phyloP scores from a whole-genome alignment of 305 asterid genomes.

The Plantago coronopus region DNA sequence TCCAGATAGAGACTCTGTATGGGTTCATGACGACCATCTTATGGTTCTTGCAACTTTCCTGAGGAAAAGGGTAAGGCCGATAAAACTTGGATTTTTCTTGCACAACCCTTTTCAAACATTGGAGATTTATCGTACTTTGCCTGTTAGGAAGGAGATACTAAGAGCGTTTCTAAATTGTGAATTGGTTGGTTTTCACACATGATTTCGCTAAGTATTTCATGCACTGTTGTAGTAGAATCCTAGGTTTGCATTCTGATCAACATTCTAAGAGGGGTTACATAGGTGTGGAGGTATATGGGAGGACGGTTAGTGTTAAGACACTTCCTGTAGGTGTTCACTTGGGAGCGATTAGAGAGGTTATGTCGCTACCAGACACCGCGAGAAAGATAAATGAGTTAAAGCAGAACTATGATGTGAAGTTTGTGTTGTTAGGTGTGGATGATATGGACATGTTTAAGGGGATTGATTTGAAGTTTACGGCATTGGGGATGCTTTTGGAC shows the following conservation, averaged over 20 bases:
- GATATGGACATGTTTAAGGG: conserved; percentile 91
- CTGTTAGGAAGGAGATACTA: conserved; percentile 81
- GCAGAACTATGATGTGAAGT: conserved; percentile 45
- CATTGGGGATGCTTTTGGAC: conserved; percentile 59
- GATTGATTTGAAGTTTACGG: conserved; percentile 64
- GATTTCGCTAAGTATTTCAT: conserved; percentile 88
- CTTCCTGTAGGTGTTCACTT: conserved; percentile 74
- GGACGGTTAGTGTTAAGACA: conserved; percentile 71
- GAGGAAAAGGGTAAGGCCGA: conserved; percentile 51
- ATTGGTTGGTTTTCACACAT: conserved; percentile 73
- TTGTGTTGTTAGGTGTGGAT: conserved; percentile 69
- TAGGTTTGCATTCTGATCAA: conserved; percentile 74
- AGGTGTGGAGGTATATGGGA: conserved; percentile 71
- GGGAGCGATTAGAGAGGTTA: conserved; percentile 49
- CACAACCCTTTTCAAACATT: conserved; percentile 74
- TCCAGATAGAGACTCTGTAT: conserved; percentile 73
- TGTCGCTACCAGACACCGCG: conserved; percentile 40
- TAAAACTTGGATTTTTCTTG: conserved; percentile 72
- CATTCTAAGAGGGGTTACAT: conserved; percentile 81
- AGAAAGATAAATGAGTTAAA: conserved; percentile 46
- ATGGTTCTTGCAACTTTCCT: conserved; percentile 78
- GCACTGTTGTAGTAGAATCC: conserved; percentile 82
- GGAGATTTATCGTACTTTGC: conserved; percentile 74
- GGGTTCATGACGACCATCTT: conserved; percentile 85
- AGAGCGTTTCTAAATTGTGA: conserved; percentile 80